Evolutionary conservation across 352 stramenopile species (phyloP).

Genomic region (Phytophthora kernoviae): DNA sequence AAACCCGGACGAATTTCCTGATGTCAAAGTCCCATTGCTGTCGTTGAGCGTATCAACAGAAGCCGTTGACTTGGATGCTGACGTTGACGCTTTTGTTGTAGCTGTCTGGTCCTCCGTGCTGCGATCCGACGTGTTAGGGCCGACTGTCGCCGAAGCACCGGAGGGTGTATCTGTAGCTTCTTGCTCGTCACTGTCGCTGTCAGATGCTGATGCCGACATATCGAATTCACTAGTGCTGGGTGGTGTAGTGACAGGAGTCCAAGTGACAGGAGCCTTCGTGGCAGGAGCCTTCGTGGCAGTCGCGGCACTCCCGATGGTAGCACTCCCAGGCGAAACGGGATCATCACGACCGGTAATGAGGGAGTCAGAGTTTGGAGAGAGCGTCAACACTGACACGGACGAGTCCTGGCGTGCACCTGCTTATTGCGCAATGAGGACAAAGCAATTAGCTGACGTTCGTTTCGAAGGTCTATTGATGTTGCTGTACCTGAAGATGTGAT

Average conservation of each 20-base stretch:
- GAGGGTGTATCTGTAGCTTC: constrained; percentile 7
- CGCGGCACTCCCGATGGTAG: constrained; percentile 16
- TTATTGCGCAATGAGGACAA: constrained; percentile 1
- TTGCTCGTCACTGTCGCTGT: constrained; percentile 14
- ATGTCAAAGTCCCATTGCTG: not conserved
- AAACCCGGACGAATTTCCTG: not conserved
- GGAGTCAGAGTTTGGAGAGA: constrained; percentile 15
- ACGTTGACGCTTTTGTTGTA: constrained; percentile 5
- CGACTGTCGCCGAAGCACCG: constrained; percentile 17
- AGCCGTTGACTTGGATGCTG: constrained; percentile 20
- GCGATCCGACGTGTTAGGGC: constrained; percentile 5
- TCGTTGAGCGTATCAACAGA: constrained; percentile 23
- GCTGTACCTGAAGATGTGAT: constrained; percentile 20
- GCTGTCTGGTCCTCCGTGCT: constrained; percentile 8
- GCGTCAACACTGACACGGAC: constrained; percentile 17
- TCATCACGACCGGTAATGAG: constrained; percentile 23
- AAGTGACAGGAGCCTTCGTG: constrained; percentile 5
- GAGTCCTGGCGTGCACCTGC: constrained; percentile 19
- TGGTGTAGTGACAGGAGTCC: constrained; percentile 5
- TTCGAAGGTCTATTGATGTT: no score
- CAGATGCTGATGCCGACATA: not conserved
- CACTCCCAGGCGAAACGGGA: not conserved
- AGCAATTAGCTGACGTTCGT: not conserved
- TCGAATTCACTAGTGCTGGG: constrained; percentile 7
- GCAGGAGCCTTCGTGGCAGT: constrained; percentile 10